These are phyloP conservation scores for Vachellia pachyceras DNA, from an alignment of 306 rosid species.

Conservation along the genomic window DNA sequence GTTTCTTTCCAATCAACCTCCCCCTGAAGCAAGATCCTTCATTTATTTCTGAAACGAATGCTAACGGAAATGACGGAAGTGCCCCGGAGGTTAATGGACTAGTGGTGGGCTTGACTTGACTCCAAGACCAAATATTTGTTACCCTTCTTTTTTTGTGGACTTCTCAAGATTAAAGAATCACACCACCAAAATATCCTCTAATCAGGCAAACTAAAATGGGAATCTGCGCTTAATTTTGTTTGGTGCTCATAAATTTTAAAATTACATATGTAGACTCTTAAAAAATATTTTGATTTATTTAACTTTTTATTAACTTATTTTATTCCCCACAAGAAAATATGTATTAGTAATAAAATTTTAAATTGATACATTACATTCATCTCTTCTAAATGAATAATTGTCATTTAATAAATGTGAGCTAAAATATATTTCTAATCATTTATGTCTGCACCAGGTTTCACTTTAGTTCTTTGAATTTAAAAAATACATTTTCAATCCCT, in stretches of 20 bases:
- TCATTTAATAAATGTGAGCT: too few species aligned
- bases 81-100: neutral
- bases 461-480: too few species aligned
- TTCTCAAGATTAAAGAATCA: neutral
- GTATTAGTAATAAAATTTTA: neutral
- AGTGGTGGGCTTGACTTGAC: neutral
- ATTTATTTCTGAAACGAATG: neutral
- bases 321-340: neutral
- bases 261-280: neutral
- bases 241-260: neutral
- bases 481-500: too few species aligned
- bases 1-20: neutral
- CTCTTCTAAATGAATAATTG: neutral
- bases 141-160: neutral
- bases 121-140: neutral
- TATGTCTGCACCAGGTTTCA: too few species aligned
- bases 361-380: neutral
- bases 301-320: neutral
- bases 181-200: neutral
- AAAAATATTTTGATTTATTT: neutral
- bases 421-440: too few species aligned
- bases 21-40: slow-evolving; percentile 14
- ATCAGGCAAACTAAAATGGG: neutral
- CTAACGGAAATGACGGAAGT: neutral
- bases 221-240: neutral